A percentile compares a stretch with the other conserved stretches of the same genome.
phyloP scores from a whole-genome alignment of 805 yeast species.

The Sungouiozyma intestinalis region DNA sequence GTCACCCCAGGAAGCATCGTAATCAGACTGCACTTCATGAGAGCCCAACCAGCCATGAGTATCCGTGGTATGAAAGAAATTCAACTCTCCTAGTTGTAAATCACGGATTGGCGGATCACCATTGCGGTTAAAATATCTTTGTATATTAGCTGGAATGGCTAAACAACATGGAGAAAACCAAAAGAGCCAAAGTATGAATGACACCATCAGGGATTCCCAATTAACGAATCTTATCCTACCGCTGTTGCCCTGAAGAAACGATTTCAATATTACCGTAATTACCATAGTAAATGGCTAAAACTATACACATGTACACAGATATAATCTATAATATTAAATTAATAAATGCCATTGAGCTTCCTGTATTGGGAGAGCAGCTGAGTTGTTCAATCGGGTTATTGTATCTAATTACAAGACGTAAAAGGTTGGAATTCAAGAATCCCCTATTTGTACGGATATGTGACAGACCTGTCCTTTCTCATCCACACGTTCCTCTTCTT shows the following conservation, averaged over 20 bases:
- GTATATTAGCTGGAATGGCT: not conserved
- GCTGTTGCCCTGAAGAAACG: too few species aligned
- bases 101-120: slow-evolving; percentile 28
- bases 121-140: not conserved
- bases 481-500: slow-evolving; percentile 89
- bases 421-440: not conserved
- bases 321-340: too few species aligned
- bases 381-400: not conserved
- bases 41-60: slow-evolving; percentile 97
- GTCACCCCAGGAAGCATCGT: slow-evolving; percentile 89
- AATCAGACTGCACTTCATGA: slow-evolving; percentile 66
- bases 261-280: too few species aligned
- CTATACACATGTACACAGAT: too few species aligned
- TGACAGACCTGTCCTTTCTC: slow-evolving; percentile 70
- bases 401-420: not conserved
- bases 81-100: slow-evolving; percentile 60
- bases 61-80: slow-evolving; percentile 90
- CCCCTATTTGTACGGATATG: slow-evolving; percentile 64
- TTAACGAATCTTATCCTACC: too few species aligned
- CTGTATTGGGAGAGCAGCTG: too few species aligned
- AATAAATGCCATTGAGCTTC: too few species aligned
- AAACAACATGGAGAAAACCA: not conserved
- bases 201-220: too few species aligned
- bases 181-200: not conserved
- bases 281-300: too few species aligned